Evolutionary conservation across 169 alveolate species (phyloP), one percentile per base, ranked within the genome.

Genomic region (Eimeria acervulina): DNA sequence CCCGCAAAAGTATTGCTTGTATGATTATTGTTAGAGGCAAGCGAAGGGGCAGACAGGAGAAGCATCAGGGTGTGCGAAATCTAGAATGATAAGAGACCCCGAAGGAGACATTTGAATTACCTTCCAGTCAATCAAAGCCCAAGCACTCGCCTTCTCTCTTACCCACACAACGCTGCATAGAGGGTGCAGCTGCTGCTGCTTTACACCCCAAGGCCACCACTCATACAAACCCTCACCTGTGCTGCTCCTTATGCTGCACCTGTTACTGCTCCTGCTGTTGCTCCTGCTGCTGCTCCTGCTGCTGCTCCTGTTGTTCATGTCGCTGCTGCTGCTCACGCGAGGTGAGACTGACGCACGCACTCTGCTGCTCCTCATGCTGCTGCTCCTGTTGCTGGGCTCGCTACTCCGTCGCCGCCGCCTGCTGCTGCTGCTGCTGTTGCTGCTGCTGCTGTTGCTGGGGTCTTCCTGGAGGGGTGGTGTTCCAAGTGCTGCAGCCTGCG

Each of bases 361-460:
- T 52, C 74, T 63, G 74, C 74, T 63, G 74, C 74, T 63, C 28
- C 74, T 63, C 28, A 6, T 63, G n/a, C 74, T 63, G 74, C 74
- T 63, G 74, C 74, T 63, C 28, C 74, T 63, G 74, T 21, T 63
- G 74, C 74, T 63, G 74, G 74, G 36, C 44, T n/a, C 80, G n/a
- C n/a, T n/a, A n/a, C n/a, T n/a, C 66, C 19, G 66, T 19, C 19
- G 66, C 66, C 19, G 66, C 66, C 66, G 19, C 66, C 74, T 63
- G 74, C 74, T 63, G 74, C 74, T 63, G 74, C 74, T 63, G 74
- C 74, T 63, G 74, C 74, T 63, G 74, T 21, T 63, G n/a, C 74
- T 63, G 74, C 74, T 63, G 74, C 74, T 63, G 74, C 74, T 63
- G 74, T 21, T 63, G 74, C 74, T 63, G 74, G 74, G 36, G 83